Conservation (phyloP, 495 filamentous ascomycete genomes). For the Trichoderma reesei region DNA sequence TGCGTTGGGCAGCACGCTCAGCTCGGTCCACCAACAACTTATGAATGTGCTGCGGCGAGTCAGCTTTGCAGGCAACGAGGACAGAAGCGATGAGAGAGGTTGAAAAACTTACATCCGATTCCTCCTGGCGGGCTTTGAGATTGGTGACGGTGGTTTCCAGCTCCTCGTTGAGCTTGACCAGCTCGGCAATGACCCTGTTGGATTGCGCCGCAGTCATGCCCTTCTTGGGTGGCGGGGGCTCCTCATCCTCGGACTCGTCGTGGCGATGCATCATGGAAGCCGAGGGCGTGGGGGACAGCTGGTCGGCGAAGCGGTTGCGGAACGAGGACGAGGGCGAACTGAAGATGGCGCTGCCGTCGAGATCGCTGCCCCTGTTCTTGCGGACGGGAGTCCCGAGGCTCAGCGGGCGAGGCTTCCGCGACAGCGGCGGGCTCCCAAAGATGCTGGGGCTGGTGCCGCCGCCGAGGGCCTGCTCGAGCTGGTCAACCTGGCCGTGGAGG, state of each 20-base stretch:
- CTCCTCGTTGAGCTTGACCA: conserved; percentile 30
- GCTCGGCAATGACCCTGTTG: conserved; percentile 27
- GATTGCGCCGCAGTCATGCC: conserved; percentile 20
- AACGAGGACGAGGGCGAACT: conserved; percentile 14
- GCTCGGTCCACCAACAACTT: conserved; percentile 38
- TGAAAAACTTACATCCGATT: conserved; percentile 35
- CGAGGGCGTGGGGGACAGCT: not conserved
- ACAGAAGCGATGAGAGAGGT: not conserved
- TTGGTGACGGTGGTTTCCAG: conserved; percentile 27
- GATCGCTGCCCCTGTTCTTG: conserved; percentile 7
- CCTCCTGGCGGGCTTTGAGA: conserved; percentile 36
- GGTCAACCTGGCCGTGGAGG: conserved; percentile 34
- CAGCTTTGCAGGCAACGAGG: not conserved
- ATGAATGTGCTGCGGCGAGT: conserved; percentile 38
- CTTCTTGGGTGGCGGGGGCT: not conserved
- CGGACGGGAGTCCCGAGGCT: conserved; percentile 13
- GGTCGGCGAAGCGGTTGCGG: conserved; percentile 8
- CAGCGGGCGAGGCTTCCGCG: conserved; percentile 15
- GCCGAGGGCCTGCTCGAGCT: conserved; percentile 31
- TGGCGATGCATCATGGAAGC: not conserved
- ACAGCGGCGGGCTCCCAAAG: conserved; percentile 2
- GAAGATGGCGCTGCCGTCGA: conserved; percentile 16
- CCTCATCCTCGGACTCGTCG: not conserved
- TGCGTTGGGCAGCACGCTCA: conserved; percentile 42
- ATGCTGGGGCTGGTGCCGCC: not conserved